Base-by-base conservation (phyloP, 495 filamentous ascomycete species). In the Penicillium lividum region DNA sequence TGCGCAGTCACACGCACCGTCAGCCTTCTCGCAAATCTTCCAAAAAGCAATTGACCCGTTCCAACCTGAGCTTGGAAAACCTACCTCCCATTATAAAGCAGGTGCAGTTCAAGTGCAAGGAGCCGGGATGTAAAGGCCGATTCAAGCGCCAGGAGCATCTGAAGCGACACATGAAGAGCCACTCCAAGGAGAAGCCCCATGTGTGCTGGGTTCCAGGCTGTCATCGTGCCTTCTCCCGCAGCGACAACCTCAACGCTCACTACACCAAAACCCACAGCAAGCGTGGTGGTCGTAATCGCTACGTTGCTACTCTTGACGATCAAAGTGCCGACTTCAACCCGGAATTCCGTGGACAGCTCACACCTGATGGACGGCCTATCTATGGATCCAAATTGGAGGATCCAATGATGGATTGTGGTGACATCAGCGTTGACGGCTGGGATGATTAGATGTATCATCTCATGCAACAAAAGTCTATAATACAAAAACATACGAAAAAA, bases 101-200 rank as follows among this genome's bases (percentile, higher is more conserved):
- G 56, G 77, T 79, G 0, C 77, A 78, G 42, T 79, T 79, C 64
- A 76, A 70, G 58, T 84, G 81, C 73, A 72, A 76, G 34, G 70
- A 79, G 34, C 71, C 72, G 8, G 73, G 70, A 13, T 84, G 78
- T 63, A 78, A 79, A 59, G 77, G 73, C 0, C 71, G 73, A 1
- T 86, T 86, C 64, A 85, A 84, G 69, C 68, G 85, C 46, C 80
- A 82, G 36, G 86, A 89, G 56, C 86, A 89, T 57, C 67, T 88
- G 1, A 87, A 86, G 68, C 75, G 86, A 15, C 87, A 90, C 63
- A 79, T 81, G 65, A 77, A 79, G 58, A 84, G 79, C 40, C 83
- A 85, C 51, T 83, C 81, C 13, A 76, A 77, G 55, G 82, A 84
- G 54, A 81, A 76, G 58, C 83, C 83, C 13, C 74, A 77, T 67